phyloP scores from a whole-genome alignment of 2,329 filamentous ascomycete genomes.

The Pseudogymnoascus sp. region DNA sequence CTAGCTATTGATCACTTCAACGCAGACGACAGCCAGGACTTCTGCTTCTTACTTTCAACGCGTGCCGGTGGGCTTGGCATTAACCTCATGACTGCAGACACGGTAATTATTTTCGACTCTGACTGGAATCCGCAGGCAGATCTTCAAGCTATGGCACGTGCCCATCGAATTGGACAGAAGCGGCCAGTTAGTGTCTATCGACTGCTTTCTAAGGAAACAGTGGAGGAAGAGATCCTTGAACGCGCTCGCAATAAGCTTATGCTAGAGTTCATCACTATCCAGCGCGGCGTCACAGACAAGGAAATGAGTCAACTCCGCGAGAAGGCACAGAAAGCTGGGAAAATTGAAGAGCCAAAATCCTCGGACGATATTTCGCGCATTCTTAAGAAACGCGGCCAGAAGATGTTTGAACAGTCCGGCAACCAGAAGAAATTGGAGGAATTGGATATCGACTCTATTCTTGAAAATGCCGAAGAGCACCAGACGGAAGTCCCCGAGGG shows the following conservation, averaged over 20 bases:
- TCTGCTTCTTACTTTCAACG: slow-evolving; percentile 91
- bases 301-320: slow-evolving; percentile 66
- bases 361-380: slow-evolving; percentile 94
- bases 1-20: slow-evolving; percentile 99
- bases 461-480: slow-evolving; percentile 94
- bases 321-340: slow-evolving; percentile 72
- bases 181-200: slow-evolving; percentile 94
- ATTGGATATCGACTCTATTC: slow-evolving; percentile 91
- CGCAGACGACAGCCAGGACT: slow-evolving; percentile 88
- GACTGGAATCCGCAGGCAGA: slow-evolving; percentile 99
- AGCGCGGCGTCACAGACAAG: slow-evolving; percentile 92
- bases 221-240: slow-evolving; percentile 95
- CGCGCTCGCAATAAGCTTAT: slow-evolving; percentile 95
- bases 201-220: slow-evolving; percentile 93
- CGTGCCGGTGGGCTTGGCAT: slow-evolving; percentile 96
- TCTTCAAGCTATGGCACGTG: slow-evolving; percentile 95
- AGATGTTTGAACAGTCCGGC: slow-evolving; percentile 95
- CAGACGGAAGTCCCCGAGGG: slow-evolving; percentile 93
- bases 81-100: slow-evolving; percentile 97
- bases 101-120: slow-evolving; percentile 94
- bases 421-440: slow-evolving; percentile 96
- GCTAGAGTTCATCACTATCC: slow-evolving; percentile 94
- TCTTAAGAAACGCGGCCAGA: slow-evolving; percentile 94
- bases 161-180: slow-evolving; percentile 95
- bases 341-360: slow-evolving; percentile 72